phyloP scores from a whole-genome alignment of 768 basidiomycete genomes.

The Wakefieldia striispora region DNA sequence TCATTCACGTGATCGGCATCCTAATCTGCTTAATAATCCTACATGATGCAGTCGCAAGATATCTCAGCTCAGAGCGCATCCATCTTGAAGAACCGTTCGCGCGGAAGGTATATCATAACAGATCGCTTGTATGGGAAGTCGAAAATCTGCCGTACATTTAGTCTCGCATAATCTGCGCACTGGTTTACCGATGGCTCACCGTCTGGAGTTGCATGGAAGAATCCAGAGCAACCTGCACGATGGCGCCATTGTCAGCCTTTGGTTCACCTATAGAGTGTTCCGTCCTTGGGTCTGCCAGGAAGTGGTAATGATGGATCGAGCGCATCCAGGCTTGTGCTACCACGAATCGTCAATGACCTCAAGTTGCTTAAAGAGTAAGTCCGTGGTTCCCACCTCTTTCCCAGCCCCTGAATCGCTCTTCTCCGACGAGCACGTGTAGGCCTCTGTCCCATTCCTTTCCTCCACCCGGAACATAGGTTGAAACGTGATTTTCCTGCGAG shows the following conservation, averaged over 20 bases:
- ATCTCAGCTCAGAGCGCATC: conserved; percentile 12
- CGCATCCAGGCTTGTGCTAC: conserved; percentile 22
- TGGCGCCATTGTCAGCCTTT: conserved; percentile 28
- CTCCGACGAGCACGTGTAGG: conserved; percentile 46
- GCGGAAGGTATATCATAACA: conserved; percentile 6
- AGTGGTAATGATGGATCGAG: conserved; percentile 40
- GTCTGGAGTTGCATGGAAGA: conserved; percentile 22
- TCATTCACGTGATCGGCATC: neutral
- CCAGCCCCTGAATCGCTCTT: conserved; percentile 44
- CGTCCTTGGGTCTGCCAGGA: conserved; percentile 44
- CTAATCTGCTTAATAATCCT: no score
- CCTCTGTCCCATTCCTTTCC: conserved; percentile 36
- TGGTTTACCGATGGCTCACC: conserved; percentile 3
- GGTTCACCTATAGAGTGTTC: conserved; percentile 44
- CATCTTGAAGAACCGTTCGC: conserved; percentile 25
- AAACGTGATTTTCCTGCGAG: conserved; percentile 20
- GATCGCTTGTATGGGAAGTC: conserved; percentile 29
- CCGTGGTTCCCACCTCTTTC: conserved; percentile 36
- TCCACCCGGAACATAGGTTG: conserved; percentile 26
- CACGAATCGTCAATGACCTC: no score
- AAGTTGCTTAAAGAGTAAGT: neutral
- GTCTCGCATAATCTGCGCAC: neutral
- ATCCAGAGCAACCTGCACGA: conserved; percentile 25
- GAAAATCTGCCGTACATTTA: conserved; percentile 15
- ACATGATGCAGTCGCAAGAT: no score